Evolutionary conservation across 371 early-diverging fungal genomes (phyloP).

Genomic region (Haplosporangium sp.): DNA sequence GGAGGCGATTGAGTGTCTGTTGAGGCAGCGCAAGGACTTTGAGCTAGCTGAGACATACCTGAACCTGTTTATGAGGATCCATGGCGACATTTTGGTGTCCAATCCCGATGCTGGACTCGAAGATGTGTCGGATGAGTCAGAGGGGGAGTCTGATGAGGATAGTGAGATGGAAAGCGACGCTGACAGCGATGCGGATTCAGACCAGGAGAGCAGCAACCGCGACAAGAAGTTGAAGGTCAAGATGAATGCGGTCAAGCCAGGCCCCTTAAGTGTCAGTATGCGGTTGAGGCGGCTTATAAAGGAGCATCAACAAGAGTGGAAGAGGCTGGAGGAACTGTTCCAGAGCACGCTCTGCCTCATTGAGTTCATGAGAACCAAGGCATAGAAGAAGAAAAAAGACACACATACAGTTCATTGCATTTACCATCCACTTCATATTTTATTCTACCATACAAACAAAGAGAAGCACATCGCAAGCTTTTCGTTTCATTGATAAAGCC

Average conservation of each 20-base stretch:
- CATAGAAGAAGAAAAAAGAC: too few species aligned
- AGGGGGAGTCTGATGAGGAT: constrained; percentile 17
- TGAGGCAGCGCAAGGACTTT: constrained; percentile 79
- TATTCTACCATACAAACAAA: too few species aligned
- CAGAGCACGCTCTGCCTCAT: constrained; percentile 86
- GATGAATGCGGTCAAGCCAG: constrained; percentile 35
- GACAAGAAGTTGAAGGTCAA: constrained; percentile 33
- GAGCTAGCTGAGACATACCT: constrained; percentile 89
- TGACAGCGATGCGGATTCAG: constrained; percentile 38
- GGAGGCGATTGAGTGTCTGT: constrained; percentile 67
- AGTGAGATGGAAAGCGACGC: constrained; percentile 58
- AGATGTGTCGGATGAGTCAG: constrained; percentile 46
- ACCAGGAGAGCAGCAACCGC: constrained; percentile 6
- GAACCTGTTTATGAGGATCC: constrained; percentile 78
- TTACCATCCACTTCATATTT: neutral
- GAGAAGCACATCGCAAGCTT: too few species aligned
- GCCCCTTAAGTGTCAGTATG: constrained; percentile 42
- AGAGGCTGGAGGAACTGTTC: constrained; percentile 75
- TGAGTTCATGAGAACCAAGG: constrained; percentile 74
- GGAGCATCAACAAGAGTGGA: constrained; percentile 68
- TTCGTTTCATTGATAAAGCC: too few species aligned
- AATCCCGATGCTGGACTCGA: constrained; percentile 67
- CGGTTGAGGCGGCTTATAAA: constrained; percentile 47
- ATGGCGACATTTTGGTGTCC: constrained; percentile 80
- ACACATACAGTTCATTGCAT: too few species aligned